Conservation (phyloP, 2,329 filamentous ascomycete species). For the Magnaporthales sp. region DNA sequence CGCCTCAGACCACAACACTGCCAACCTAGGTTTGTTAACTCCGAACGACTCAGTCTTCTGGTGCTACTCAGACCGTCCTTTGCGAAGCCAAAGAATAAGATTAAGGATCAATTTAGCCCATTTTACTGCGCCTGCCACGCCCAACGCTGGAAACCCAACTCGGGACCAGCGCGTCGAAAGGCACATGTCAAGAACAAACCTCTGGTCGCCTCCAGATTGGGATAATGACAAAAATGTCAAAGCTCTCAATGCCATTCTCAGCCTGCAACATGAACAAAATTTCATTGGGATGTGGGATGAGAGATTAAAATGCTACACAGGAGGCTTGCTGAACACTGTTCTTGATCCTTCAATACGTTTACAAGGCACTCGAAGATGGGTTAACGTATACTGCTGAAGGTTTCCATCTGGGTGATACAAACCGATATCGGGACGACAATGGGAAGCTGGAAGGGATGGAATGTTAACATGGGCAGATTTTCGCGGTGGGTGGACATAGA, state of each 20-base stretch:
- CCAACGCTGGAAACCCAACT: too few species aligned
- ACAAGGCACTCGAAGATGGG: constrained; percentile 7
- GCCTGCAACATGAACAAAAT: constrained; percentile 24
- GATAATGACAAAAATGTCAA: constrained; percentile 8
- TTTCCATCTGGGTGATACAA: too few species aligned
- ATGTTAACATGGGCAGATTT: too few species aligned
- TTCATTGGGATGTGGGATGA: constrained; percentile 36
- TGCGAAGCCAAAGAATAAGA: constrained; percentile 12
- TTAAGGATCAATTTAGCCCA: constrained; percentile 15
- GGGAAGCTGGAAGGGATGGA: too few species aligned
- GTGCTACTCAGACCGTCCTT: not conserved
- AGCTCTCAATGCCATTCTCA: constrained; percentile 25
- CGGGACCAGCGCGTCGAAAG: too few species aligned
- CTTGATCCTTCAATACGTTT: constrained; percentile 33
- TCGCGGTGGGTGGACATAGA: too few species aligned
- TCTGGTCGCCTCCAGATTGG: constrained; percentile 24
- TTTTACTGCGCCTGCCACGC: constrained; percentile 10
- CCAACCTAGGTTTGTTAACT: constrained; percentile 43
- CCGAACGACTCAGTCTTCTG: constrained; percentile 39
- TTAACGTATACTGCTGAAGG: too few species aligned
- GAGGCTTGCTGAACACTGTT: constrained; percentile 26
- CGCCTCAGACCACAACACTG: constrained; percentile 22
- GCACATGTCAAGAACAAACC: constrained; percentile 5
- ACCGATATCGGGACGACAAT: too few species aligned
- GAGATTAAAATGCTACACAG: constrained; percentile 33